These are phyloP conservation scores for Pythium chondricola DNA, from an alignment of 352 stramenopile genomes.

Conservation along the genomic window DNA sequence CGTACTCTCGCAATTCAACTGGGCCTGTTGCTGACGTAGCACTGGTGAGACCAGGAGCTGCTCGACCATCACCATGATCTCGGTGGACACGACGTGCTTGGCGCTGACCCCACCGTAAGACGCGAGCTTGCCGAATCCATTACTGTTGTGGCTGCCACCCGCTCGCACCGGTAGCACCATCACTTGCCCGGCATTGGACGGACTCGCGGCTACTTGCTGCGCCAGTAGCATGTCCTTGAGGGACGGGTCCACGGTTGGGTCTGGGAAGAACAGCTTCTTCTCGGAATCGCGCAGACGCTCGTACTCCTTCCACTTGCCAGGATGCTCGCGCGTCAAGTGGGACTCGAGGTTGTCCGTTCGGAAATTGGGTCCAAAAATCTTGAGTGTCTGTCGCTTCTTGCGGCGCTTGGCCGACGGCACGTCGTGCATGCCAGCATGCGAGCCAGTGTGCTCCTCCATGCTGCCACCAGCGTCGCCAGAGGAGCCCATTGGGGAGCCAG, in stretches of 20 bases:
- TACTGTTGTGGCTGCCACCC: neutral
- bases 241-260: slow-evolving; percentile 8
- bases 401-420: slow-evolving; percentile 27
- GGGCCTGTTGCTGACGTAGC: slow-evolving; percentile 7
- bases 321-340: slow-evolving; percentile 42
- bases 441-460: slow-evolving; percentile 4
- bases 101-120: neutral
- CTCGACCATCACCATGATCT: slow-evolving; percentile 36
- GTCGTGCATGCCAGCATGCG: neutral
- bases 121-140: slow-evolving; percentile 9
- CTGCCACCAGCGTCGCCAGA: neutral
- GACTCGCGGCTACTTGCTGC: slow-evolving; percentile 14
- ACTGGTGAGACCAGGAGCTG: slow-evolving; percentile 25
- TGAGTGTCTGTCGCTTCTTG: slow-evolving; percentile 57
- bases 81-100: slow-evolving; percentile 23
- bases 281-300: slow-evolving; percentile 36
- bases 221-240: slow-evolving; percentile 24
- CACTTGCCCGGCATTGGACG: slow-evolving; percentile 5
- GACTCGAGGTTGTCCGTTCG: slow-evolving; percentile 53
- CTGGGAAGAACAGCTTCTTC: slow-evolving; percentile 42
- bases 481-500: slow-evolving; percentile 13
- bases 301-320: slow-evolving; percentile 43
- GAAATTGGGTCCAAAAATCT: slow-evolving; percentile 52
- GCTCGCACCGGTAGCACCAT: slow-evolving; percentile 5
- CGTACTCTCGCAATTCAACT: slow-evolving; percentile 1